Conservation (phyloP, 306 rosid species). For the Pyrus bretschneideri region DNA sequence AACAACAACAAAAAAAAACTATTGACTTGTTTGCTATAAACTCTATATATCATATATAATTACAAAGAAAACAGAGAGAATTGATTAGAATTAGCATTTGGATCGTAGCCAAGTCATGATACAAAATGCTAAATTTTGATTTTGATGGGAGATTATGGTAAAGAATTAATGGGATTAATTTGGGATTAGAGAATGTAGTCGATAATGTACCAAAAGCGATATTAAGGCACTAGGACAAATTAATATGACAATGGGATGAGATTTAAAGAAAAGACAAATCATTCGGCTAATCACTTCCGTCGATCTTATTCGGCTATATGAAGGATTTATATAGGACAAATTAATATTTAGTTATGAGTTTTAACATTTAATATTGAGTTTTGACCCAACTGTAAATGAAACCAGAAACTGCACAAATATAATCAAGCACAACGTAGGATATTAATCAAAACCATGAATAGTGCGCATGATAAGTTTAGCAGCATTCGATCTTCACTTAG, state of each 20-base stretch:
- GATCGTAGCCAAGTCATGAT: background rate
- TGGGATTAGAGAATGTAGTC: background rate
- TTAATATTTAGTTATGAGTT: too few species aligned
- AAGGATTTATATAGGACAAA: too few species aligned
- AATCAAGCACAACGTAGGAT: background rate
- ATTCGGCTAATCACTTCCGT: background rate
- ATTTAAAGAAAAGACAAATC: slow-evolving; percentile 11
- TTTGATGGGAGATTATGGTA: background rate
- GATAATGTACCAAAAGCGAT: background rate
- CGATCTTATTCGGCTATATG: background rate
- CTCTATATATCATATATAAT: background rate
- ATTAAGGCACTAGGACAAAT: background rate
- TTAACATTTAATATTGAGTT: too few species aligned
- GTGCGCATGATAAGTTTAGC: background rate
- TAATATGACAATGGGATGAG: background rate
- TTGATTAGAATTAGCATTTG: background rate
- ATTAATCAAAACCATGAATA: background rate
- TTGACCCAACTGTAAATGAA: too few species aligned
- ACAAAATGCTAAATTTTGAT: background rate
- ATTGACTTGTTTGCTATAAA: too few species aligned
- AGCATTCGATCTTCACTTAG: background rate
- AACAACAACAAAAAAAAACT: too few species aligned
- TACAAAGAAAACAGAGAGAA: background rate
- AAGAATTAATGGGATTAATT: background rate
- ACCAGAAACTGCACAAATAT: too few species aligned